Evolutionary conservation across 2,329 filamentous ascomycete species (phyloP), one percentile per base, ranked within the genome.

Genomic region (Aureobasidium musti): DNA sequence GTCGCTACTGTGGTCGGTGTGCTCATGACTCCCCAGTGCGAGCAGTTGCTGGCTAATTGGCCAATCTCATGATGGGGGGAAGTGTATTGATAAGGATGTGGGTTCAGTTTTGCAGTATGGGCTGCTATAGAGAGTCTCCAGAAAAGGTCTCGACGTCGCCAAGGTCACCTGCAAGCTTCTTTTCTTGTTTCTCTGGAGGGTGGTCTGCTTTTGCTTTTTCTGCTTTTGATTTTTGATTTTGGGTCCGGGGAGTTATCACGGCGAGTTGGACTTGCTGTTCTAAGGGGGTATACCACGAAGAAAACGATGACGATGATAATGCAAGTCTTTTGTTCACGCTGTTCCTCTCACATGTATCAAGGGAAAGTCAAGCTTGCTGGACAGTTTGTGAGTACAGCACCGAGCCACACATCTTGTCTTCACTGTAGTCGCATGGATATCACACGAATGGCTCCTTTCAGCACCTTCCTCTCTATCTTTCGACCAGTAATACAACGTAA

Each of bases 21-120:
- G 8, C 37, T 64, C 10, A 64, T 64, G 61, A 64, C 61, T 21
- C 61, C 61, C 10, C 14, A n/a, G 26, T 64, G 61, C n/a, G 61
- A 64, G 33, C 21, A 64, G 26, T 11, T 53, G 35, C 49, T 64
- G 19, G 5, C 23, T 7, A 45, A 21, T 14, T 64, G 61, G 61
- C 61, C 61, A 17, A 52, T 63, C 4, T 5, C 21, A 26, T 56
- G 39, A 41, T 41, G 33, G 14, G 8, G 8, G 21, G 53, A 21
- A 2, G 35, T 56, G 21, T 23, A 26, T 39, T 41, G 53, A n/a
- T 19, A 8, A n/a, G 21, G 13, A 41, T 17, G 23, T 41, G 13
- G 28, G 35, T 6, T 37, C 21, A 30, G 14, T 52, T 8, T n/a
- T 41, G 23, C 17, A 41, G 35, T 21, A 23, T 56, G 6, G 53